Evolutionary conservation across 148 eudicot genomes (phyloP).

Genomic region (Selenicereus undatus): DNA sequence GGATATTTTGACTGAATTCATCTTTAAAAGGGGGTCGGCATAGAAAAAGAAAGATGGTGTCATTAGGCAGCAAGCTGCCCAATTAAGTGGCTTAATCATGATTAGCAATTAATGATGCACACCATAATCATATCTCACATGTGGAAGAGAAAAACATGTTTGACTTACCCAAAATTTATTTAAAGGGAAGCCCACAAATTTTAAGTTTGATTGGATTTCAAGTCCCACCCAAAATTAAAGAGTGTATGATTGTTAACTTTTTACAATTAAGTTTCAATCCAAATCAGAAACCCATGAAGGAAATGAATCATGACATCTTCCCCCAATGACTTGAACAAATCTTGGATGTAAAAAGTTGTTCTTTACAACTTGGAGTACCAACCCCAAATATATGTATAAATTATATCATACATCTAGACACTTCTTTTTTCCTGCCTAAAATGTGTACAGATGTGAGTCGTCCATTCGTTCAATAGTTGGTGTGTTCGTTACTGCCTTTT

Average conservation of each 20-base stretch:
- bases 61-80: slow-evolving; percentile 2
- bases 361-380: neutral
- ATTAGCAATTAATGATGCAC: neutral
- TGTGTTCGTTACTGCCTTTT: too few species aligned
- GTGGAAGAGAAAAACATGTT: neutral
- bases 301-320: slow-evolving; percentile 1
- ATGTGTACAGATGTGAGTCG: too few species aligned
- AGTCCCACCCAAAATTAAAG: slow-evolving; percentile 4
- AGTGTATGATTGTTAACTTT: neutral
- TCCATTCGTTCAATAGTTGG: too few species aligned
- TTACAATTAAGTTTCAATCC: slow-evolving; percentile 1
- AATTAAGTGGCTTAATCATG: slow-evolving; percentile 16
- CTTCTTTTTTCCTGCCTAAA: too few species aligned
- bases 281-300: slow-evolving; percentile 13
- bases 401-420: too few species aligned
- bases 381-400: neutral
- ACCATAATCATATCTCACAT: neutral
- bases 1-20: neutral
- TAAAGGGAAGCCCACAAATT: slow-evolving; percentile 10
- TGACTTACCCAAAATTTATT: neutral
- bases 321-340: neutral
- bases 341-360: neutral
- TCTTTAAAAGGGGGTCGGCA: neutral
- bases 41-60: neutral
- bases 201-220: neutral